Evolutionary conservation across 2,329 filamentous ascomycete species (phyloP).

Genomic region (Trichophyton schoenleinii): DNA sequence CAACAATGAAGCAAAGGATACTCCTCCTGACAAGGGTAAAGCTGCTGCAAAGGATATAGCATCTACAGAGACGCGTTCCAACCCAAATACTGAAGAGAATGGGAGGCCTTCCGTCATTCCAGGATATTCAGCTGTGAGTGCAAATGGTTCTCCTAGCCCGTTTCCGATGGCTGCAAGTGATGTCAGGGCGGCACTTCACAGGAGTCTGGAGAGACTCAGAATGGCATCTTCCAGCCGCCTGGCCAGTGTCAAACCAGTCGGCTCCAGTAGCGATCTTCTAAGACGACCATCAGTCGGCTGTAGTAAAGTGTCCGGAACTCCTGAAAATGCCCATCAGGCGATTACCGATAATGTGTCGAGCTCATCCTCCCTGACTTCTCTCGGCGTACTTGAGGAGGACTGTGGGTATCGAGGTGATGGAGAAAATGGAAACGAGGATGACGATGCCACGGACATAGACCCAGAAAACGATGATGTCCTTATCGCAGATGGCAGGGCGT

Average conservation of each 20-base stretch:
- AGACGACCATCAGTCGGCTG: not conserved
- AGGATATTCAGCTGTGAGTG: not conserved
- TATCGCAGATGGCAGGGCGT: not conserved
- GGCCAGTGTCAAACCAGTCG: no score
- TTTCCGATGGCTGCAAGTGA: not conserved
- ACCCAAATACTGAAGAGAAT: not conserved
- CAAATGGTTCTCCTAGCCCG: not conserved
- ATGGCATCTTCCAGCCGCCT: not conserved
- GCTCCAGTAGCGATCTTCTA: not conserved
- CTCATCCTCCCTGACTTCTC: not conserved
- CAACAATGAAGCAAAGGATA: not conserved
- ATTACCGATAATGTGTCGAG: not conserved
- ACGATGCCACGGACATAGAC: not conserved
- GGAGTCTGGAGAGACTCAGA: not conserved
- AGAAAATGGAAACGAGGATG: not conserved
- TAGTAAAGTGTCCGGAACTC: not conserved
- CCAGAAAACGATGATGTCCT: not conserved
- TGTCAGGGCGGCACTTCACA: no score
- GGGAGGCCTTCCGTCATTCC: not conserved
- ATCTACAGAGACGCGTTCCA: not conserved
- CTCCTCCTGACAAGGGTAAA: not conserved
- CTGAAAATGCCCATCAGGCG: not conserved
- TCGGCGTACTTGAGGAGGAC: not conserved
- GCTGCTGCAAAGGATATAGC: not conserved
- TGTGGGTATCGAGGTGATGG: conserved; percentile 4